Percentiles rank a stretch among this genome's conserved stretches.
These are phyloP conservation scores for Sistotremastrum niveocremeum DNA, from an alignment of 768 basidiomycete genomes.

Conservation along the genomic window DNA sequence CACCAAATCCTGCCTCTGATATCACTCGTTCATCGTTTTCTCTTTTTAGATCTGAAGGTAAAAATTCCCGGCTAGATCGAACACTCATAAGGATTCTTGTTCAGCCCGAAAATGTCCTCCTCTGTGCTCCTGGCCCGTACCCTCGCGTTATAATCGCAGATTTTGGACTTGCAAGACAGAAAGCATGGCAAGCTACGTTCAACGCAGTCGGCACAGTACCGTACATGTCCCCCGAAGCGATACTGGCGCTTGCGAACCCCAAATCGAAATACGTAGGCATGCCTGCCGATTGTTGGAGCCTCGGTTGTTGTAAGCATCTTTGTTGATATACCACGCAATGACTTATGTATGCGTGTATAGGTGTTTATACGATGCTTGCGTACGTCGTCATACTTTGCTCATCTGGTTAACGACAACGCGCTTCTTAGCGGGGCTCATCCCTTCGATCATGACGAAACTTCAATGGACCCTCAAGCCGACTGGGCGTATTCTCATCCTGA, in stretches of 20 bases:
- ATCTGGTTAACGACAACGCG: neutral
- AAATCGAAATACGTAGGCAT: conserved; percentile 45
- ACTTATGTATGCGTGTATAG: neutral
- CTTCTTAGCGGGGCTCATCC: conserved; percentile 54
- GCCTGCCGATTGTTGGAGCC: conserved; percentile 88
- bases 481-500: conserved; percentile 14
- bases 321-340: neutral
- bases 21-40: neutral
- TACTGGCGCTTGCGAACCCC: conserved; percentile 62
- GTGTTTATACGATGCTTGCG: neutral
- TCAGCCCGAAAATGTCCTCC: conserved; percentile 78
- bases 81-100: neutral
- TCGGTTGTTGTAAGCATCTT: conserved; percentile 25
- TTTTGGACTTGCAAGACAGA: conserved; percentile 72
- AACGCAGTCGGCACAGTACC: conserved; percentile 83
- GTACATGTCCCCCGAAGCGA: conserved; percentile 76
- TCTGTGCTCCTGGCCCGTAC: conserved; percentile 69
- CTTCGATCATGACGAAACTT: conserved; percentile 44
- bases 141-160: conserved; percentile 78
- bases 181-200: conserved; percentile 68
- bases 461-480: conserved; percentile 4
- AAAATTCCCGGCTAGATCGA: neutral
- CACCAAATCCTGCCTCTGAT: neutral
- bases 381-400: neutral
- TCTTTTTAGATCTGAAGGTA: conserved; percentile 50